Conservation (phyloP, 768 basidiomycete genomes). For the Tricholoma furcatifolium region DNA sequence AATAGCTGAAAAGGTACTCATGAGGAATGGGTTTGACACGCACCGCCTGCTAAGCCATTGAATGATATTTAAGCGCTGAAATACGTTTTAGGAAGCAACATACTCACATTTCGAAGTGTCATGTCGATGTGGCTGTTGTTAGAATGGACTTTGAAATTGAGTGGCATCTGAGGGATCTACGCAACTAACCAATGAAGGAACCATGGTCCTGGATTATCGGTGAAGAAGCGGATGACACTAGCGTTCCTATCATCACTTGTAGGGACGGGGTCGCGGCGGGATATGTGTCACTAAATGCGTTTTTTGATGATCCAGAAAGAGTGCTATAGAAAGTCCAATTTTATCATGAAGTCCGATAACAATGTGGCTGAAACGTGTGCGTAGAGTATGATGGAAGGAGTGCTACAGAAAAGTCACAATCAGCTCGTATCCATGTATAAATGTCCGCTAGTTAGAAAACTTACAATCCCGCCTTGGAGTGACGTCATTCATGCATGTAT, state of each 20-base stretch:
- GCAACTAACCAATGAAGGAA: conserved; percentile 9
- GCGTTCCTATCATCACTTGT: conserved; percentile 29
- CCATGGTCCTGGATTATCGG: conserved; percentile 66
- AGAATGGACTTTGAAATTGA: background rate
- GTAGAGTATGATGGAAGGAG: conserved; percentile 29
- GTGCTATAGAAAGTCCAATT: conserved; percentile 23
- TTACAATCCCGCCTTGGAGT: conserved; percentile 1
- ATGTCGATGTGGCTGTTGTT: conserved; percentile 8
- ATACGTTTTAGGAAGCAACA: background rate
- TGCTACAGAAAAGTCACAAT: conserved; percentile 14
- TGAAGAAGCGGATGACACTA: conserved; percentile 54
- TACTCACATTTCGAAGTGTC: conserved; percentile 7
- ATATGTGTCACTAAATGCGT: conserved; percentile 24
- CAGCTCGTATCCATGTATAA: conserved; percentile 6
- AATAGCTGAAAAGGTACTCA: background rate
- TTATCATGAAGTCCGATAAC: background rate
- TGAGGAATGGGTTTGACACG: background rate
- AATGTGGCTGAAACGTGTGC: background rate
- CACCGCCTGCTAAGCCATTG: background rate
- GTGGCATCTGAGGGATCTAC: background rate
- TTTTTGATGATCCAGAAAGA: conserved; percentile 37
- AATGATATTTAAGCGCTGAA: background rate
- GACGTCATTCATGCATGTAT: conserved; percentile 12
- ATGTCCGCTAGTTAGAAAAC: background rate
- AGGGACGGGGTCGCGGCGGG: conserved; percentile 34